Base-by-base conservation (phyloP, 176 grass and related monocot genomes). In the Carex scoparia region DNA sequence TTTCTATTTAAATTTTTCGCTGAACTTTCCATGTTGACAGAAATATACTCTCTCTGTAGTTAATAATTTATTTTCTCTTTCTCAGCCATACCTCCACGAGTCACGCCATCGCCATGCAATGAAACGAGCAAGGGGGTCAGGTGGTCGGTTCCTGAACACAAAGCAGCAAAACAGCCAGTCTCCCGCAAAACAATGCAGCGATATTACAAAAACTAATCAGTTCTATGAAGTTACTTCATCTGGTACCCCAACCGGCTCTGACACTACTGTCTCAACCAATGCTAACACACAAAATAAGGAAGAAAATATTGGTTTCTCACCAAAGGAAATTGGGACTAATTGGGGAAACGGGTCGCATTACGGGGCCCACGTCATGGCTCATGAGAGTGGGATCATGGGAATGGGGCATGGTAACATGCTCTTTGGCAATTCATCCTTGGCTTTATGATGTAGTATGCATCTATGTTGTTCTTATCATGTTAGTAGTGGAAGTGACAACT, bases 401-500 rank as follows among this genome's bases (percentile, higher is more conserved):
- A 79, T 46, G 56, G 88, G 67, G 33, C 61, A 32, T 71, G 69
- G 82, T 81, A 83, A 84, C 60, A 61, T 83, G 62, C 46, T 83
- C 37, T 83, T 86, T 83, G 97, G 97, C 97, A 96, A 99, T 85
- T 96, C 93, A 99, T 99, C 97, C 93, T 99, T 99, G 97, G 97
- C 97, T 99, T 96, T 82, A 87, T 84, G 79, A 84, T 59, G 84
- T 81, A 72, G 65, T 62, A 84, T 61, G 75, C 70, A 86, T 67
- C 81, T 88, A 65, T 69, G 61, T 83, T 69, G 46, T 83, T 67
- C 7, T 83, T 83, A 66, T 48, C 19, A 15, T 83, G 46, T 69
- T 69, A 16, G 37, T 83, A 31, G 2, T 10, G 28, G 5, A 23
- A 62, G 62, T 32, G 62, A 82, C 15, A 28, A 63, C 79, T 46